Evolutionary conservation across 768 basidiomycete species (phyloP), one percentile per base, ranked within the genome.

Genomic region (Boletus rubescentipes): DNA sequence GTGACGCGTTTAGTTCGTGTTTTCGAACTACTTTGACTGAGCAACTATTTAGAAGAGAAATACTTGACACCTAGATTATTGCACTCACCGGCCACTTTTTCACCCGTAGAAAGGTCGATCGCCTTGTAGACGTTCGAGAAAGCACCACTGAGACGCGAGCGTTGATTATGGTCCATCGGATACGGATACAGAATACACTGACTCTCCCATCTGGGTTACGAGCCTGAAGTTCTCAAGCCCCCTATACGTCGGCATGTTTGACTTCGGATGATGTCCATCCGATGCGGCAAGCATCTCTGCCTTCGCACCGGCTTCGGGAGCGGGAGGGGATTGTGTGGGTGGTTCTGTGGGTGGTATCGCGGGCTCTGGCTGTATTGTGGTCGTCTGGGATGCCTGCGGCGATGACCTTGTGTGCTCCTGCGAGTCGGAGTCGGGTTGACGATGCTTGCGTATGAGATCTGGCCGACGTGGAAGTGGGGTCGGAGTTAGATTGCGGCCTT

Each of bases 61-160:
- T 14, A 47, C 39, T n/a, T 11, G 36, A 32, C 2, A 20, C 9
- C 9, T 7, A 34, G 15, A 2, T 8, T 12, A 10, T 35, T 45
- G 36, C 41, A 32, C 80, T 61, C 68, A 87, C 94, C 87, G 60
- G 95, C 95, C 40, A 94, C 87, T 70, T 85, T 88, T 64, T 85
- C 80, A 38, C 86, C 85, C 11, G 85, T 87, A 35, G 78, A 75
- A 44, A 83, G 77, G 68, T 98, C 90, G 50, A 88, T 62, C 14
- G 93, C 96, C 68, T 91, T 91, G 80, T 96, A 99, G 9, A 99
- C 96, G 67, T 97, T 93, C n/a, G 95, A 98, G 70, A 99, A 99
- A 39, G 96, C 96, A 55, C 96, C 96, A 64, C 86, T 91, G 63
- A 31, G 55, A 70, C 52, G 36, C 54, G 49, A 38, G 37, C 39